A percentile compares a stretch with the other conserved stretches of the same genome.
Evolutionary conservation across 768 basidiomycete genomes (phyloP).

Genomic region (Calocera viscosa): DNA sequence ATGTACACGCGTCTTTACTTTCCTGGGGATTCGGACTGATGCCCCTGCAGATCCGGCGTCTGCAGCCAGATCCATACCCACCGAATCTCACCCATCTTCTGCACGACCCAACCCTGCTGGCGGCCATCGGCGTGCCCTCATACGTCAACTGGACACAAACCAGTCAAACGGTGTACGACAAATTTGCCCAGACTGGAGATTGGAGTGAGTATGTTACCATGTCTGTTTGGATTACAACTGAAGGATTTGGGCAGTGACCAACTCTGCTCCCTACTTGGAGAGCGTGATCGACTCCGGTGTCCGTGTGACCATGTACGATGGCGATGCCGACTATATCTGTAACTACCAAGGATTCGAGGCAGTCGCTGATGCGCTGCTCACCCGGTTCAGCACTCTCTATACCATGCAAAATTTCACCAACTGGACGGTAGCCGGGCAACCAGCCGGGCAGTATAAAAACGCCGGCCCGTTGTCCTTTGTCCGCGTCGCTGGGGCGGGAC

Average conservation of each 20-base stretch:
- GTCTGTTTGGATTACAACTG: not conserved
- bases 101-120: not conserved
- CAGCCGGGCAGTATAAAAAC: conserved; percentile 45
- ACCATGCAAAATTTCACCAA: conserved; percentile 34
- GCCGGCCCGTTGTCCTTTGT: conserved; percentile 47
- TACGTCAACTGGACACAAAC: conserved; percentile 30
- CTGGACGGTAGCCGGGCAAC: conserved; percentile 40
- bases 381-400: conserved; percentile 35
- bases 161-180: conserved; percentile 34
- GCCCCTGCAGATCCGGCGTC: not conserved
- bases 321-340: conserved; percentile 47
- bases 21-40: not conserved
- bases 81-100: not conserved
- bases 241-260: conserved; percentile 16
- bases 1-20: conserved; percentile 28
- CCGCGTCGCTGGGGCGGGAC: conserved; percentile 38
- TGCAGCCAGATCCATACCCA: not conserved
- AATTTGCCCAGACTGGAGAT: conserved; percentile 41
- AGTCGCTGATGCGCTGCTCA: conserved; percentile 42
- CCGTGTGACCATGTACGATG: conserved; percentile 29
- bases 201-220: conserved; percentile 32
- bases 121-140: not conserved
- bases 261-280: conserved; percentile 38
- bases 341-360: conserved; percentile 47
- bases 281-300: conserved; percentile 48